These are phyloP conservation scores for Pseudocercospora macadamiae DNA, from an alignment of 2,329 filamentous ascomycete species.

Conservation along the genomic window DNA sequence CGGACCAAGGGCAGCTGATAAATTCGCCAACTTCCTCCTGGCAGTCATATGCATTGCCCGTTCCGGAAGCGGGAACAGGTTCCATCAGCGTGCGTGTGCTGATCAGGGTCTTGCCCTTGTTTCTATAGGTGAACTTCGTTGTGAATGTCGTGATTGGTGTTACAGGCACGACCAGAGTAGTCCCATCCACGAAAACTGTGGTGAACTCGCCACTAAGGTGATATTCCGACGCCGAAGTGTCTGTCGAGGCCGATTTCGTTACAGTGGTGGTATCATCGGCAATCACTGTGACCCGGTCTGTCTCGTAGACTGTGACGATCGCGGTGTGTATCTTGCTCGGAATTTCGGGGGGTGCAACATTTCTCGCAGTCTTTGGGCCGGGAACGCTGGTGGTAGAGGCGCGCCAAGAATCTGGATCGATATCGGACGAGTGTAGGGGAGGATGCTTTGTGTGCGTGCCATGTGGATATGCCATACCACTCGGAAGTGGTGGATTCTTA, in stretches of 20 bases:
- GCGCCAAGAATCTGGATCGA: background rate
- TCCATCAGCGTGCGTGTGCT: background rate
- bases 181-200: background rate
- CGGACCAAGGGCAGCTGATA: background rate
- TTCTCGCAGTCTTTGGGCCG: background rate
- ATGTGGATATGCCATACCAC: background rate
- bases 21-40: background rate
- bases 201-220: background rate
- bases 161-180: background rate
- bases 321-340: background rate
- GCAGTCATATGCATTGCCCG: conserved; percentile 1
- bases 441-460: background rate
- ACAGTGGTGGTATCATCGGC: background rate
- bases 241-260: background rate
- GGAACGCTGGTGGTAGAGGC: background rate
- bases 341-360: too few species aligned
- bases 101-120: background rate
- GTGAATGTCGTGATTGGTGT: background rate
- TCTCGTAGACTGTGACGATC: background rate
- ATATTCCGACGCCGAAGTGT: background rate
- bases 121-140: background rate
- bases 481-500: background rate
- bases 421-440: background rate
- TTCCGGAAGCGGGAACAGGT: background rate
- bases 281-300: background rate